These are phyloP conservation scores for Trichoderma koningiopsis DNA, from an alignment of 2,329 filamentous ascomycete genomes.

Conservation along the genomic window DNA sequence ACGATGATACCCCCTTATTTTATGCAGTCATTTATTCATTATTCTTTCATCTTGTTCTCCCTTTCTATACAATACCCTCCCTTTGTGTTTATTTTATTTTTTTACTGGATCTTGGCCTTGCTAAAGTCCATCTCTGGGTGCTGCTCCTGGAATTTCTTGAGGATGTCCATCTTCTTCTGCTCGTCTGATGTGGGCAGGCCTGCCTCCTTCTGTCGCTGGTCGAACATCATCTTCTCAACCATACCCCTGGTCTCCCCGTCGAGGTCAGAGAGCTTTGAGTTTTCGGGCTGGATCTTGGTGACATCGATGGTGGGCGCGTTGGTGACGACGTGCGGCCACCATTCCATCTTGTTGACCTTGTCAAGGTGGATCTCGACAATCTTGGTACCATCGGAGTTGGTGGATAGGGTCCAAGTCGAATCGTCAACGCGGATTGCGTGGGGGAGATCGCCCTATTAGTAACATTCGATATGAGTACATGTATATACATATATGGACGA, in stretches of 20 bases:
- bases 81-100: conserved; percentile 28
- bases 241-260: conserved; percentile 93
- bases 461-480: neutral
- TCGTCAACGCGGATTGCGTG: conserved; percentile 81
- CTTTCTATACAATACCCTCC: neutral
- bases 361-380: conserved; percentile 82
- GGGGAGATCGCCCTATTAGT: conserved; percentile 74
- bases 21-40: conserved; percentile 19
- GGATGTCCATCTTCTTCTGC: conserved; percentile 89
- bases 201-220: conserved; percentile 94
- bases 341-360: conserved; percentile 96
- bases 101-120: conserved; percentile 65
- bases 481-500: neutral
- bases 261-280: conserved; percentile 85
- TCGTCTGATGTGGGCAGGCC: conserved; percentile 90
- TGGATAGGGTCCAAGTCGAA: conserved; percentile 88
- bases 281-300: conserved; percentile 91
- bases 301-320: conserved; percentile 90
- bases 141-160: conserved; percentile 89
- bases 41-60: neutral
- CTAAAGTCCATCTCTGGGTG: conserved; percentile 73
- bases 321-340: conserved; percentile 94
- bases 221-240: conserved; percentile 99
- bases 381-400: conserved; percentile 68
- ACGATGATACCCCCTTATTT: conserved; percentile 34